Evolutionary conservation across 208 protist genomes (phyloP).

Genomic region (Leishmania lainsoni): DNA sequence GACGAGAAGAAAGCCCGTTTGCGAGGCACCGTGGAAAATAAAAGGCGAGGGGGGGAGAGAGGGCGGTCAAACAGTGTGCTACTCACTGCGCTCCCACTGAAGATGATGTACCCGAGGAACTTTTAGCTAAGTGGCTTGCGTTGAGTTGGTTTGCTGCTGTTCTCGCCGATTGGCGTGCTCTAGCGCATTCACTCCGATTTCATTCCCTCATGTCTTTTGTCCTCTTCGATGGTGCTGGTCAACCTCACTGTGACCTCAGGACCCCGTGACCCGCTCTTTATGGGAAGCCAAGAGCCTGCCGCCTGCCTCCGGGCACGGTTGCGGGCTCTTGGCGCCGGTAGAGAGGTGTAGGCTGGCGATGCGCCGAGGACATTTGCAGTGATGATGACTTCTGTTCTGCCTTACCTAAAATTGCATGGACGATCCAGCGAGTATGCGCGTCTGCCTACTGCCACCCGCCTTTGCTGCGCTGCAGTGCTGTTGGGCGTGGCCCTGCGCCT

Average conservation of each 20-base stretch:
- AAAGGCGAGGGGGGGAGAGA: background rate
- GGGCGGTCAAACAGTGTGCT: background rate
- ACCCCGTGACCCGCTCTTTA: background rate
- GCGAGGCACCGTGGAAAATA: background rate
- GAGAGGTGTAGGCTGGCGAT: background rate
- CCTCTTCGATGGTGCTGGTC: background rate
- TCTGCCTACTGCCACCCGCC: background rate
- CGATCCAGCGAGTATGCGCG: background rate
- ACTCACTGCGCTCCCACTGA: background rate
- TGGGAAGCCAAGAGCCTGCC: background rate
- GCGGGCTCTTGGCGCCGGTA: background rate
- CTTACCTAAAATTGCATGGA: too few relatives aligned
- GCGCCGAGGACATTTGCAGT: background rate
- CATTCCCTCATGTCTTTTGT: background rate
- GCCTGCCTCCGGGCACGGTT: background rate
- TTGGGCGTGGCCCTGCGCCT: background rate
- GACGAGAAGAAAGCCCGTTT: background rate
- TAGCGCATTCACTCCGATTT: background rate
- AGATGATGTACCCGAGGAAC: background rate
- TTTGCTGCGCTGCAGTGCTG: background rate
- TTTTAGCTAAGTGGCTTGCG: background rate
- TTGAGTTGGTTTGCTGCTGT: background rate
- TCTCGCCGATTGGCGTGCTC: background rate
- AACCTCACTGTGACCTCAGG: background rate
- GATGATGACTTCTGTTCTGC: too few relatives aligned